A percentile compares a stretch with the other conserved stretches of the same genome.
phyloP scores from a whole-genome alignment of 768 basidiomycete species.

The Phaffia tasmanica region DNA sequence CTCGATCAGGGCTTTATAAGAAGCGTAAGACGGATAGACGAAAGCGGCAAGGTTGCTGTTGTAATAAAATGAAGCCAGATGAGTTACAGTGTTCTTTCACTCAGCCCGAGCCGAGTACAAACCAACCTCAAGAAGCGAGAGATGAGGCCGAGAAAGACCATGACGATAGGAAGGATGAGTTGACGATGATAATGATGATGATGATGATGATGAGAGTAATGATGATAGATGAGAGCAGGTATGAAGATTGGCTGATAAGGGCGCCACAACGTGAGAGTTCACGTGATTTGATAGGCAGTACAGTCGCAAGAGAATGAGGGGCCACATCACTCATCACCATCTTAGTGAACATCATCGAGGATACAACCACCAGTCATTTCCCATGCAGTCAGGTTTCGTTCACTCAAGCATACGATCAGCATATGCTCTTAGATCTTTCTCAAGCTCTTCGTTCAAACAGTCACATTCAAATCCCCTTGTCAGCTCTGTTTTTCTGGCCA shows the following conservation, averaged over 20 bases:
- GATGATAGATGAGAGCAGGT: background rate
- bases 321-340: too few species aligned
- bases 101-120: background rate
- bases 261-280: too few species aligned
- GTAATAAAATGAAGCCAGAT: background rate
- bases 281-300: too few species aligned
- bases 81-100: background rate
- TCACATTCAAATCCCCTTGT: constrained; percentile 19
- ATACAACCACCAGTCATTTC: too few species aligned
- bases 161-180: background rate
- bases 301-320: too few species aligned
- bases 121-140: constrained; percentile 13
- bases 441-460: background rate
- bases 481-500: background rate
- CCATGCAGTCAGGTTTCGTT: too few species aligned
- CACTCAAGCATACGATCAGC: too few species aligned
- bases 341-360: too few species aligned
- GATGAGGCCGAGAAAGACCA: constrained; percentile 23
- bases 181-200: background rate
- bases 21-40: constrained; percentile 86
- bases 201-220: background rate
- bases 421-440: background rate
- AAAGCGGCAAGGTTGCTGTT: constrained; percentile 43
- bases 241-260: background rate
- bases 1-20: constrained; percentile 68